Evolutionary conservation across 192 early-diverging fungal species (phyloP), one percentile per base, ranked within the genome.

Genomic region (Rhizoclosmatium sp.): DNA sequence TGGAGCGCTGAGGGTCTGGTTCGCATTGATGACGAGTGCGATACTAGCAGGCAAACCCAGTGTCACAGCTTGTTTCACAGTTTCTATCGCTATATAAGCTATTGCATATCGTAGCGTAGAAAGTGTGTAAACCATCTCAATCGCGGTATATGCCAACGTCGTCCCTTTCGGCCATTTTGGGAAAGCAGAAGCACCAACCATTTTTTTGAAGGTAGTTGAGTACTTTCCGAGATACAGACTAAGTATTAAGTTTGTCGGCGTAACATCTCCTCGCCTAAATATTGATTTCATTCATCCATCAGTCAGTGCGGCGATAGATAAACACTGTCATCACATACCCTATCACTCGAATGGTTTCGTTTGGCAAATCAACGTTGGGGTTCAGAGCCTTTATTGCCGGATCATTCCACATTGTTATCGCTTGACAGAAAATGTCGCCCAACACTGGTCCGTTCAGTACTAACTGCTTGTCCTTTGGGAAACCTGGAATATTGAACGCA

Each of bases 381-480:
- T 69, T 69, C 45, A 9, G 4, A 7, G 31, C 10, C 23, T 69
- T 31, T 5, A 69, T 12, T 12, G 7, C 41, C 5, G 42, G 39
- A 23, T 69, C 67, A 46, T 69, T 69, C 67, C 67, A 69, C 46
- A 5, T 46, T 23, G 31, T 7, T 9, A 69, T 69, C 45, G 5
- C 14, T 10, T 23, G 12, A 47, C 5, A 39, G 45, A 69, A 69
- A 39, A 69, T 69, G 5, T 46, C 46, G 16, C 7, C 12, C 46
- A 69, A 69, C 67, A 46, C 12, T 12, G 5, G 5, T 10, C 41
- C 67, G 23, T 39, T 23, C 5, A 69, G 47, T 12, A 69, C 14
- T 5, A 41, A 23, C n/a, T 40, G 9, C 10, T 23, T 23, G 12
- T 10, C 41, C 9, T 14, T 69, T 46, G 40, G 12, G 5, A 47